Conservation (phyloP, 805 yeast genomes). For the Suhomyces kilbournensis region DNA sequence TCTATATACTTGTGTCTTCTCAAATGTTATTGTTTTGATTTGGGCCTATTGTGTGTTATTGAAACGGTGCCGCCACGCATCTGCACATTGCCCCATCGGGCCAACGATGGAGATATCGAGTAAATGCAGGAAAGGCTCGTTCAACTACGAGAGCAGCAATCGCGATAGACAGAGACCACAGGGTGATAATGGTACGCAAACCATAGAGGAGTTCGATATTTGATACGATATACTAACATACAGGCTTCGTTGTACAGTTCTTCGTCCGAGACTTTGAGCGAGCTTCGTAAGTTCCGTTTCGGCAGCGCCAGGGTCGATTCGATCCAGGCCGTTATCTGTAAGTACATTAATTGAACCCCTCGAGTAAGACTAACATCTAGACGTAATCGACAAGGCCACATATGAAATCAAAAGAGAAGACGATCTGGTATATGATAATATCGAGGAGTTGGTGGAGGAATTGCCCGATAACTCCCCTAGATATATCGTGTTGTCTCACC, state of each 20-base stretch:
- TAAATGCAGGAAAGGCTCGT: not conserved
- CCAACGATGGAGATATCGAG: not conserved
- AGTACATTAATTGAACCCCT: conserved; percentile 17
- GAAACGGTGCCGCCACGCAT: conserved; percentile 1
- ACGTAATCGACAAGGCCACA: conserved; percentile 53
- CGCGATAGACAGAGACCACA: not conserved
- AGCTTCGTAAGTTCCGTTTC: conserved; percentile 69
- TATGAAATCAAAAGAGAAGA: conserved; percentile 52
- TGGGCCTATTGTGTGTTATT: conserved; percentile 1
- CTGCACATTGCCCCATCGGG: not conserved
- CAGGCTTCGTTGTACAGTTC: conserved; percentile 54
- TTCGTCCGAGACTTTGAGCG: conserved; percentile 56
- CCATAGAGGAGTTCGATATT: not conserved
- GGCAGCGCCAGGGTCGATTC: conserved; percentile 61
- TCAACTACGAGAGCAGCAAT: not conserved
- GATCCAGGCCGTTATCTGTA: conserved; percentile 62
- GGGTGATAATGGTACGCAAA: not conserved
- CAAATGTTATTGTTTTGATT: conserved; percentile 3
- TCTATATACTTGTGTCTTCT: not conserved
- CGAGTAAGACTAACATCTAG: conserved; percentile 19
- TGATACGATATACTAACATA: conserved; percentile 1
- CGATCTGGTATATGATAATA: conserved; percentile 43
- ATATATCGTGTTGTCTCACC: conserved; percentile 72
- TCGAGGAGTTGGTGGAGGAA: conserved; percentile 68
- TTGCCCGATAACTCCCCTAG: conserved; percentile 82